Percentiles rank a stretch among this genome's conserved stretches.
These are phyloP conservation scores for Yamadazyma mexicana DNA, from an alignment of 1,139 yeast species.

Conservation along the genomic window DNA sequence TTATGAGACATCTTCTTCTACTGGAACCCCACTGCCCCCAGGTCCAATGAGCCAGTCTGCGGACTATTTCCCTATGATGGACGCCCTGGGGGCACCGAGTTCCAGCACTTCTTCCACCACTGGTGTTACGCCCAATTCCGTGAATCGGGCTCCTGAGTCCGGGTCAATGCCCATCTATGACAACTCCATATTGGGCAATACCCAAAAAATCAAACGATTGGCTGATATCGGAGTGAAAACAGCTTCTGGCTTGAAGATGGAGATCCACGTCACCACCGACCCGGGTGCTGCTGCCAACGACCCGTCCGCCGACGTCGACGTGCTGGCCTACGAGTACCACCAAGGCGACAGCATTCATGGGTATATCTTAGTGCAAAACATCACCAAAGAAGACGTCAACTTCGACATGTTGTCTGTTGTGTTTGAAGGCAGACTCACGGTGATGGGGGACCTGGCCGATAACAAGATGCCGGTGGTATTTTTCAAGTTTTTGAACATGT, in stretches of 20 bases:
- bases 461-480: constrained; percentile 23
- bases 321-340: constrained; percentile 38
- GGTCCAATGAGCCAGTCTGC: background rate
- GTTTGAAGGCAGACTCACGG: constrained; percentile 47
- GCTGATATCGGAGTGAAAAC: constrained; percentile 27
- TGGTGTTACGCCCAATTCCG: no score
- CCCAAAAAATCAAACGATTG: constrained; percentile 38
- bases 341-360: constrained; percentile 62
- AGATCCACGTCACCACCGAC: constrained; percentile 35
- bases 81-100: no score
- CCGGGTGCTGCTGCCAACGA: constrained; percentile 39
- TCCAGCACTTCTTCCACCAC: background rate
- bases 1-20: constrained; percentile 22
- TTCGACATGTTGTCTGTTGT: constrained; percentile 62
- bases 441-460: constrained; percentile 21
- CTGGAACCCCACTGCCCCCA: background rate
- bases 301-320: constrained; percentile 23
- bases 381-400: constrained; percentile 36
- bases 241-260: constrained; percentile 29
- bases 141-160: no score
- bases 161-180: constrained; percentile 33
- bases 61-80: background rate
- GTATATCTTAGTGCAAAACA: constrained; percentile 46
- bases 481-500: constrained; percentile 42
- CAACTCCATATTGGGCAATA: constrained; percentile 43